These are phyloP conservation scores for Aspergillus tubingensis DNA, from an alignment of 2,329 filamentous ascomycete genomes.

Conservation along the genomic window DNA sequence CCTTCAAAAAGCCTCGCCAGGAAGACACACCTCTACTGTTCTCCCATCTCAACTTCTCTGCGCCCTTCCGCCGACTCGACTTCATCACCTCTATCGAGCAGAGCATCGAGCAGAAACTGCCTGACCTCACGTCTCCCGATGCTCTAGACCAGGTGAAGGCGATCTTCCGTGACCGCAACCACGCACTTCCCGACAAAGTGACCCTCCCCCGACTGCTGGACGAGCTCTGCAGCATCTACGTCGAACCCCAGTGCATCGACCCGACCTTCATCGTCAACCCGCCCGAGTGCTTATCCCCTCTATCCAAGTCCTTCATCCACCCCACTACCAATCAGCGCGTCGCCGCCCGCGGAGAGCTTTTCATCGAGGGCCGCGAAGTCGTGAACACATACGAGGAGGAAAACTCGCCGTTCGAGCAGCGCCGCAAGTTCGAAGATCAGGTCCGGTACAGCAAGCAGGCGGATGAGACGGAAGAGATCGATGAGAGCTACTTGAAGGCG, in stretches of 20 bases:
- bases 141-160: conserved; percentile 62
- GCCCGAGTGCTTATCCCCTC: conserved; percentile 84
- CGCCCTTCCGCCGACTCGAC: conserved; percentile 65
- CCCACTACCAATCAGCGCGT: conserved; percentile 68
- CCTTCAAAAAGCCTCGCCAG: conserved; percentile 49
- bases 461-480: conserved; percentile 55
- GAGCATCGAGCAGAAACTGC: conserved; percentile 65
- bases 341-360: conserved; percentile 81
- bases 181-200: conserved; percentile 54
- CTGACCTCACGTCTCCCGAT: conserved; percentile 57
- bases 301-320: conserved; percentile 83
- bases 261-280: conserved; percentile 89
- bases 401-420: conserved; percentile 85
- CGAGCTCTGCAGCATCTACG: conserved; percentile 70
- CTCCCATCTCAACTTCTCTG: conserved; percentile 51
- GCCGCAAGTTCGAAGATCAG: conserved; percentile 74
- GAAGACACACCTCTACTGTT: conserved; percentile 37
- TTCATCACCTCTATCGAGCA: conserved; percentile 80
- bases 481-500: conserved; percentile 81
- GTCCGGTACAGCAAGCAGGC: conserved; percentile 50
- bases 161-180: conserved; percentile 54
- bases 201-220: conserved; percentile 76
- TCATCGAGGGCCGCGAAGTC: conserved; percentile 76
- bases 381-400: conserved; percentile 99
- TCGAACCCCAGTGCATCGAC: conserved; percentile 72